A percentile compares a stretch with the other conserved stretches of the same genome.
These are phyloP conservation scores for Suillus plorans DNA, from an alignment of 768 basidiomycete genomes.

Conservation along the genomic window DNA sequence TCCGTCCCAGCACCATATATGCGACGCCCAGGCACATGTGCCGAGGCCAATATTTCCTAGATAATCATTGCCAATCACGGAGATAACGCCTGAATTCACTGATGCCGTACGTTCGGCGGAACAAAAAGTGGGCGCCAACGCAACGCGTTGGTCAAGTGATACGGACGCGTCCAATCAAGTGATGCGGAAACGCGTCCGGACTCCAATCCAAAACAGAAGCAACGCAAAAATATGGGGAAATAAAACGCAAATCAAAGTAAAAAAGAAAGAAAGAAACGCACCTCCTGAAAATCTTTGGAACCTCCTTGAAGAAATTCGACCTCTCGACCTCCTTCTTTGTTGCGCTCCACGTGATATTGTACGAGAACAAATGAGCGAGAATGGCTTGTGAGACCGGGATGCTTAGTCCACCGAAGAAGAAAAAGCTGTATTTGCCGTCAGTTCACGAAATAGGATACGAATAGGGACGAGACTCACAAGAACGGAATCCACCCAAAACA, in stretches of 20 bases:
- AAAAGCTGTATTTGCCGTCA: slow-evolving; percentile 27
- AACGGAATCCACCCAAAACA: slow-evolving; percentile 34
- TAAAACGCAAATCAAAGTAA: neutral
- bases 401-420: slow-evolving; percentile 59
- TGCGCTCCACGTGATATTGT: slow-evolving; percentile 57
- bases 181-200: neutral
- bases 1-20: neutral
- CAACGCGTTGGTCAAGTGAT: slow-evolving; percentile 23
- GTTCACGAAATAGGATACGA: neutral
- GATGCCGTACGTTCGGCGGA: neutral
- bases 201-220: neutral
- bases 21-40: neutral
- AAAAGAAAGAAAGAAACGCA: slow-evolving; percentile 9
- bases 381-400: slow-evolving; percentile 55
- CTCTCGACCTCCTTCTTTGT: slow-evolving; percentile 83
- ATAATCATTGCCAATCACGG: slow-evolving; percentile 10
- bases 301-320: slow-evolving; percentile 89
- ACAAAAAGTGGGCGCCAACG: slow-evolving; percentile 15
- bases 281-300: slow-evolving; percentile 72
- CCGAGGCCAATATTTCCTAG: neutral
- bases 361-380: slow-evolving; percentile 56
- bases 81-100: neutral
- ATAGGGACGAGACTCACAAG: slow-evolving; percentile 27
- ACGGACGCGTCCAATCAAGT: neutral
- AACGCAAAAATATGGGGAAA: neutral